phyloP scores from a whole-genome alignment of 2,329 filamentous ascomycete species.

The Phialocephala subalpina region DNA sequence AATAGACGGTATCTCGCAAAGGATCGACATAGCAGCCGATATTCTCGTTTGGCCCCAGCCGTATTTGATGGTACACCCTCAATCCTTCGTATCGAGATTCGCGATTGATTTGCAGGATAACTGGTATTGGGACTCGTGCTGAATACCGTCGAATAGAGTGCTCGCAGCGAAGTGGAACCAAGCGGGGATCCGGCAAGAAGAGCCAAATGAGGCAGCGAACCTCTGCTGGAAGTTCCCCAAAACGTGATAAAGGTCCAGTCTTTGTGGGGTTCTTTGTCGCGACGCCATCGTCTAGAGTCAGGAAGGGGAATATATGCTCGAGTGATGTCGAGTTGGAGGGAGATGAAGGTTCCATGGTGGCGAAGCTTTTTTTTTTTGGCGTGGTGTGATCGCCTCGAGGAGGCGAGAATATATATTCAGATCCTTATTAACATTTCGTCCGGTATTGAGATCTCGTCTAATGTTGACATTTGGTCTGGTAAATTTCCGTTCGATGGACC shows the following conservation, averaged over 20 bases:
- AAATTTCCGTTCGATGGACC: neutral
- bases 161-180: neutral
- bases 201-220: neutral
- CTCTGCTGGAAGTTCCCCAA: neutral
- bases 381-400: no score
- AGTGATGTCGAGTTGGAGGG: no score
- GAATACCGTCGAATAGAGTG: neutral
- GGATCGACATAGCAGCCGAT: neutral
- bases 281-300: no score
- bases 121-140: neutral
- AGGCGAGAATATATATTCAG: no score
- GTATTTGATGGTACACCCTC: neutral
- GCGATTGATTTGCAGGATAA: neutral
- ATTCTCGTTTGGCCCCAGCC: neutral
- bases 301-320: no score
- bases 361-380: no score
- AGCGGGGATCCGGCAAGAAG: neutral
- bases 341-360: no score
- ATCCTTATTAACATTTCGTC: no score
- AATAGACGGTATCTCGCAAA: neutral
- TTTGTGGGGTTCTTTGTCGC: neutral
- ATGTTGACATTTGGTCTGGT: no score
- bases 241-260: neutral
- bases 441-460: no score
- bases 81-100: conserved; percentile 7